These are phyloP conservation scores for Nitzschia putrida DNA, from an alignment of 108 stramenopile species.

Conservation along the genomic window DNA sequence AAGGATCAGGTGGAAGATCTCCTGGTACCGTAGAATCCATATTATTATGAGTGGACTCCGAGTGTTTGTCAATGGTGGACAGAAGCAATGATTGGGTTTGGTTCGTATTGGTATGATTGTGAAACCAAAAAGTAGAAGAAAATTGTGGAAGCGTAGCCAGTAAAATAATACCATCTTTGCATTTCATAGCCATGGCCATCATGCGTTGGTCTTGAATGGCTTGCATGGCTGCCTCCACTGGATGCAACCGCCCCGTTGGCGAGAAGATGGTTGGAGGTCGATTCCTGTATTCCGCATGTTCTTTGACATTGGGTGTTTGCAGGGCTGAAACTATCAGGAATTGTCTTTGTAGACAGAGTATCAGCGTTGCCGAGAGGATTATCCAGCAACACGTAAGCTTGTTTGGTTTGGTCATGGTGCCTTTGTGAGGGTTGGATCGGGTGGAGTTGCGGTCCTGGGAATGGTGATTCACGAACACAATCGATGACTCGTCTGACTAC, in stretches of 20 bases:
- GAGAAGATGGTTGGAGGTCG: constrained; percentile 74
- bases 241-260: constrained; percentile 67
- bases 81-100: constrained; percentile 2
- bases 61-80: background rate
- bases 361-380: no score
- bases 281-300: constrained; percentile 30
- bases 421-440: no score
- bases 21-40: background rate
- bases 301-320: background rate
- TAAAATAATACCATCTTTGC: constrained; percentile 58
- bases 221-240: constrained; percentile 56
- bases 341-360: no score
- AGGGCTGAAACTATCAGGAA: no score
- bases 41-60: background rate
- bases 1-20: background rate
- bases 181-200: constrained; percentile 51
- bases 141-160: constrained; percentile 52
- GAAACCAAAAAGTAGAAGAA: constrained; percentile 23
- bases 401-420: no score
- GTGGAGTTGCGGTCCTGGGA: no score
- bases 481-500: no score
- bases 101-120: constrained; percentile 7
- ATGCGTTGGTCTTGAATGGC: constrained; percentile 19
- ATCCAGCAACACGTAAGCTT: no score
- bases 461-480: no score